These are phyloP conservation scores for Eimeria maxima DNA, from an alignment of 169 alveolate species.

Conservation along the genomic window DNA sequence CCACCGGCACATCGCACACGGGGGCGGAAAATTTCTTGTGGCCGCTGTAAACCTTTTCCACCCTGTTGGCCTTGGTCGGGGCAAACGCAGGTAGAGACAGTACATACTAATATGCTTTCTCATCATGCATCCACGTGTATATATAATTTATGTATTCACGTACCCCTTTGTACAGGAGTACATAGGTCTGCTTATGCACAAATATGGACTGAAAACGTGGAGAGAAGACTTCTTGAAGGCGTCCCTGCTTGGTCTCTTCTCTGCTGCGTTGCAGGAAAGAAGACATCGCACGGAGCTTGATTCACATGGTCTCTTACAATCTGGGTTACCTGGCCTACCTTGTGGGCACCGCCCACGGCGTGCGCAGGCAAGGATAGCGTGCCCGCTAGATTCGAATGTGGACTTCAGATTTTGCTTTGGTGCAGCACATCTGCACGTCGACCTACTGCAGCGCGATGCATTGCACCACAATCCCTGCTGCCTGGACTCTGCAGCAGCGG, in stretches of 20 bases:
- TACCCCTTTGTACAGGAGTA: background rate
- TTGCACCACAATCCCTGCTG: background rate
- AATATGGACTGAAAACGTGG: background rate
- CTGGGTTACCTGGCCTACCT: slow-evolving; percentile 93
- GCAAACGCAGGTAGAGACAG: background rate
- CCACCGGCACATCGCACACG: background rate
- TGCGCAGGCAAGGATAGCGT: slow-evolving; percentile 84
- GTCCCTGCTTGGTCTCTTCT: background rate
- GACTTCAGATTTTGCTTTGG: background rate
- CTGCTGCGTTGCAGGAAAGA: slow-evolving; percentile 87
- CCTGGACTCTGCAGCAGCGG: background rate
- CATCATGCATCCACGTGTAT: background rate
- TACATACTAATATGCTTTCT: background rate
- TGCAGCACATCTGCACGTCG: background rate
- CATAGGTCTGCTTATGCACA: background rate
- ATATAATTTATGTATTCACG: background rate
- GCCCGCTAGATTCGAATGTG: no score
- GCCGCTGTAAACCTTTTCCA: background rate
- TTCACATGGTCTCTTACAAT: slow-evolving; percentile 93
- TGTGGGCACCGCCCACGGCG: slow-evolving; percentile 90
- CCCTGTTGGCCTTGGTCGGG: background rate
- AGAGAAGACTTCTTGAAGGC: background rate
- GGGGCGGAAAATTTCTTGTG: background rate
- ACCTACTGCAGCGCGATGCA: background rate
- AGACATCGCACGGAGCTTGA: slow-evolving; percentile 91